phyloP scores from a whole-genome alignment of 148 eudicot genomes.

The Euryodendron excelsum region DNA sequence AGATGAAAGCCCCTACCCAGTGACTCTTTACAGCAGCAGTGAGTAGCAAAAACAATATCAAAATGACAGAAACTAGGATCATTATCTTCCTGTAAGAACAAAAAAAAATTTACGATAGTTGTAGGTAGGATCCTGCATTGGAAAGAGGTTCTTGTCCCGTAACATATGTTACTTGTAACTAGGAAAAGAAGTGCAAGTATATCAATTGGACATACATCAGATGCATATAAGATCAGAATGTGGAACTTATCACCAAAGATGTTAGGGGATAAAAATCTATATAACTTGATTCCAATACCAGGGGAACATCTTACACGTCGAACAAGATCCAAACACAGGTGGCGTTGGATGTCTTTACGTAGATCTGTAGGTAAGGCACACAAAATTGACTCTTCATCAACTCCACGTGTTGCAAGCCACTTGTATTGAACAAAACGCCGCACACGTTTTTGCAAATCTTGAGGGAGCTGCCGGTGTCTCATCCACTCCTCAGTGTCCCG shows the following conservation, averaged over 20 bases:
- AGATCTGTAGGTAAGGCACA: slow-evolving; percentile 70
- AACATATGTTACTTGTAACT: too few relatives aligned
- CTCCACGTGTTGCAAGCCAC: slow-evolving; percentile 91
- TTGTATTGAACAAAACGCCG: slow-evolving; percentile 74
- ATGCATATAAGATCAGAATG: too few relatives aligned
- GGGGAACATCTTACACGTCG: slow-evolving; percentile 54
- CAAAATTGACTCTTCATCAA: slow-evolving; percentile 69
- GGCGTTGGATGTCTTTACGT: slow-evolving; percentile 76
- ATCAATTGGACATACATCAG: too few relatives aligned
- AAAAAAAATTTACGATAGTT: too few relatives aligned
- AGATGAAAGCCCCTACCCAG: too few relatives aligned
- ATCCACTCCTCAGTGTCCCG: slow-evolving; percentile 96
- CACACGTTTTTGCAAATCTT: slow-evolving; percentile 55
- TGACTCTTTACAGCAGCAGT: too few relatives aligned
- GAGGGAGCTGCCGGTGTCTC: slow-evolving; percentile 84
- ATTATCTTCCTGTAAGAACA: too few relatives aligned
- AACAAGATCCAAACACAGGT: slow-evolving; percentile 82
- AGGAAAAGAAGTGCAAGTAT: too few relatives aligned
- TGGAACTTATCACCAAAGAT: background rate
- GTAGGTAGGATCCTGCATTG: too few relatives aligned
- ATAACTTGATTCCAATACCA: background rate
- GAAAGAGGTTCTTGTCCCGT: too few relatives aligned
- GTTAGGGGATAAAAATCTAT: background rate
- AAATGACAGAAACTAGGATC: too few relatives aligned
- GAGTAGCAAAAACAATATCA: too few relatives aligned